Conservation (phyloP, 345 rosid genomes). For the Erysimum cheiranthoides region DNA sequence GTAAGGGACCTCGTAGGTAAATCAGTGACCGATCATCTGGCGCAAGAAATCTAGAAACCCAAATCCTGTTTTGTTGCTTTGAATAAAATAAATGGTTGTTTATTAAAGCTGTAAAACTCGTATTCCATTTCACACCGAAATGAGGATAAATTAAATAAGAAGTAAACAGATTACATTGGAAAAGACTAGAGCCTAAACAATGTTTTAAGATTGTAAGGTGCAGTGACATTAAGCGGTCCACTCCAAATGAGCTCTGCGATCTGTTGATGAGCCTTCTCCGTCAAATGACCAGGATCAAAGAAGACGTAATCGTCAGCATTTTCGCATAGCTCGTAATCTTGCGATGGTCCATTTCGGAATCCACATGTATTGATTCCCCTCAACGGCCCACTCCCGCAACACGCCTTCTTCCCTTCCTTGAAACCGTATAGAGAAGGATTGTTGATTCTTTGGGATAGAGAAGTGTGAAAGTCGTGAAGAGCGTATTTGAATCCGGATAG, state of each 20-base stretch:
- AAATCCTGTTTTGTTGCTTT: not conserved
- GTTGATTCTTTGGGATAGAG: conserved; percentile 51
- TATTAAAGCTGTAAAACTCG: conserved; percentile 16
- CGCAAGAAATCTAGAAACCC: conserved; percentile 35
- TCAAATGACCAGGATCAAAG: conserved; percentile 49
- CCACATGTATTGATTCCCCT: conserved; percentile 74
- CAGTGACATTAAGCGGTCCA: conserved; percentile 39
- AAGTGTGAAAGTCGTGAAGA: conserved; percentile 56
- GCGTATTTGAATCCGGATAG: conserved; percentile 67
- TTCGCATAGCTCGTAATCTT: conserved; percentile 39
- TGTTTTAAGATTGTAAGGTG: conserved; percentile 51
- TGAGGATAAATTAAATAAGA: not conserved
- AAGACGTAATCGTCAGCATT: conserved; percentile 48
- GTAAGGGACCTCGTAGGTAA: conserved; percentile 39
- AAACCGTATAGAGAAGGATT: conserved; percentile 64
- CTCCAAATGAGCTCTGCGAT: conserved; percentile 53
- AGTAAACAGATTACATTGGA: conserved; percentile 4
- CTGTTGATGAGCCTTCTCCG: conserved; percentile 50
- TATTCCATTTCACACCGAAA: not conserved
- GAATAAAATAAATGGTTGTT: conserved; percentile 32
- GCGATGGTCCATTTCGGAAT: conserved; percentile 30
- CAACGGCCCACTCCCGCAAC: conserved; percentile 69
- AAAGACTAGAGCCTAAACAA: conserved; percentile 35
- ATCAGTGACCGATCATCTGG: not conserved
- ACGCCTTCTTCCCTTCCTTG: conserved; percentile 62